Evolutionary conservation across 495 filamentous ascomycete species (phyloP).

Genomic region (Podospora didyma): DNA sequence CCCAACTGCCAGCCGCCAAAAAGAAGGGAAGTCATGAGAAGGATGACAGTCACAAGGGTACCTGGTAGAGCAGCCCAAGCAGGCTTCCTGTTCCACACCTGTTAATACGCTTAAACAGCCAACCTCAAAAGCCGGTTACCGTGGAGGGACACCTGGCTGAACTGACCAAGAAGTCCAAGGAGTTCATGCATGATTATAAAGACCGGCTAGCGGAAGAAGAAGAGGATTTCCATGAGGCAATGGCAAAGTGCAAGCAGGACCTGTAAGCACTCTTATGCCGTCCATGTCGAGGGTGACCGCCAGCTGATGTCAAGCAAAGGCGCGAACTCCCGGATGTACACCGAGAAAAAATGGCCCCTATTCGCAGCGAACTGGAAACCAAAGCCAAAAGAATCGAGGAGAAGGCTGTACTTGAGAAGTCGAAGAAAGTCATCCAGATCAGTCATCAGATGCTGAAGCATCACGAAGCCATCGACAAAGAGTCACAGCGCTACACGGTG

Average conservation of each 20-base stretch:
- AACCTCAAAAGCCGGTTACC: neutral
- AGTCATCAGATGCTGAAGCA: conserved; percentile 16
- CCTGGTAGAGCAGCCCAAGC: no score
- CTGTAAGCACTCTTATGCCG: conserved; percentile 11
- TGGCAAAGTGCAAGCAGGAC: conserved; percentile 11
- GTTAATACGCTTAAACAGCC: neutral
- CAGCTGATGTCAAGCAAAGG: neutral
- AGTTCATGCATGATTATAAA: conserved; percentile 30
- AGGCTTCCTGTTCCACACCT: neutral
- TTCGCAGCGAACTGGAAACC: conserved; percentile 2
- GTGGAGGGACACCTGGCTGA: conserved; percentile 11
- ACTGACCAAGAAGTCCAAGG: conserved; percentile 24
- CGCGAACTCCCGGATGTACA: neutral
- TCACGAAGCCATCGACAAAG: conserved; percentile 15
- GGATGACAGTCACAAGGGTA: neutral
- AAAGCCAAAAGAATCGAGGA: conserved; percentile 1
- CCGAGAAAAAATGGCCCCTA: neutral
- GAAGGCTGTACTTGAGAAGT: conserved; percentile 17
- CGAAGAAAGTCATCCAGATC: conserved; percentile 11
- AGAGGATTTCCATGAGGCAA: conserved; percentile 12
- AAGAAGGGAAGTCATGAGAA: neutral
- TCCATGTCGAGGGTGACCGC: neutral
- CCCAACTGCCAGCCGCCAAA: neutral
- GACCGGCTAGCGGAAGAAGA: conserved; percentile 16
- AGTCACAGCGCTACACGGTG: conserved; percentile 3